A percentile compares a stretch with the other conserved stretches of the same genome.
phyloP scores from a whole-genome alignment of 2,329 filamentous ascomycete species.

The Calonectria henricotiae region DNA sequence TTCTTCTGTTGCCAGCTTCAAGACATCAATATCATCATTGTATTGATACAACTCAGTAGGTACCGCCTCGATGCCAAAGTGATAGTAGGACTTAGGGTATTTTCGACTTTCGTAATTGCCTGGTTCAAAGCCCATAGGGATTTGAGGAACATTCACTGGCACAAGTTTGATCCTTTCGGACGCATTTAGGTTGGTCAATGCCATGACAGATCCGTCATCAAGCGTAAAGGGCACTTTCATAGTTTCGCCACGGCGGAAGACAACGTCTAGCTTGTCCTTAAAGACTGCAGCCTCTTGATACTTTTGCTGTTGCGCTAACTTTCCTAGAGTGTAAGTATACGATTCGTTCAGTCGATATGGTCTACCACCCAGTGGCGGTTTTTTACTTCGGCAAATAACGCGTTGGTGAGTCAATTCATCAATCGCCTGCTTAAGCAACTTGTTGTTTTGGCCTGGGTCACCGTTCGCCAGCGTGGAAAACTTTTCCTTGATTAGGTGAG shows the following conservation, averaged over 20 bases:
- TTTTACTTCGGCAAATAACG: constrained; percentile 74
- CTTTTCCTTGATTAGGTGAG: constrained; percentile 66
- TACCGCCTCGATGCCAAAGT: constrained; percentile 74
- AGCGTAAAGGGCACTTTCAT: constrained; percentile 71
- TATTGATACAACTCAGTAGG: constrained; percentile 77
- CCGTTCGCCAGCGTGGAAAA: constrained; percentile 67
- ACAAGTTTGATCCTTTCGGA: constrained; percentile 71
- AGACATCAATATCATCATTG: constrained; percentile 66
- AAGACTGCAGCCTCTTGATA: constrained; percentile 73
- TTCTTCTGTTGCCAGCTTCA: constrained; percentile 56
- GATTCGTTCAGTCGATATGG: constrained; percentile 76
- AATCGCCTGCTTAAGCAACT: constrained; percentile 66
- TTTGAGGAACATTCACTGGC: constrained; percentile 71
- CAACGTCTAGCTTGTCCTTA: constrained; percentile 73
- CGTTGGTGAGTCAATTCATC: constrained; percentile 66
- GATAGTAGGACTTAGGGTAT: constrained; percentile 77
- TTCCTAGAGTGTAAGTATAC: constrained; percentile 72
- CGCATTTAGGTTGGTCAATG: constrained; percentile 77
- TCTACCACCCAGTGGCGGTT: constrained; percentile 71
- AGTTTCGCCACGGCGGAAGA: constrained; percentile 64
- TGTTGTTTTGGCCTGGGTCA: constrained; percentile 60
- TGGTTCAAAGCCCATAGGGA: constrained; percentile 81
- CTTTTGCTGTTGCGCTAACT: constrained; percentile 70
- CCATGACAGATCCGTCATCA: constrained; percentile 78
- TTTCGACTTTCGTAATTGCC: constrained; percentile 81